Evolutionary conservation across 768 basidiomycete species (phyloP).

Genomic region (Suillus bovinus): DNA sequence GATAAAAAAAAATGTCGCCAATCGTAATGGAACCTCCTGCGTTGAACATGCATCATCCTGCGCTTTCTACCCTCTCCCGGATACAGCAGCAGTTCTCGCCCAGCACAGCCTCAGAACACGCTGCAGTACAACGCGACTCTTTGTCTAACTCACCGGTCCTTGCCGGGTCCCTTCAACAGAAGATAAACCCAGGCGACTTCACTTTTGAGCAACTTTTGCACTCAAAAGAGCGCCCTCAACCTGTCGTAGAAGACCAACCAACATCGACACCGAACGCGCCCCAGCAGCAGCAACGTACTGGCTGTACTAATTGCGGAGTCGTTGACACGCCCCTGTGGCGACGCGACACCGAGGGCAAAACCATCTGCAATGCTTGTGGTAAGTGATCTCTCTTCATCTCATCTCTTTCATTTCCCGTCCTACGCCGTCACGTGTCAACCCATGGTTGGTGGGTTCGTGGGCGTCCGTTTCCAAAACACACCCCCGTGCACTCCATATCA

Average conservation of each 20-base stretch:
- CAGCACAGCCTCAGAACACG: constrained; percentile 25
- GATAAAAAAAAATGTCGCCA: constrained; percentile 48
- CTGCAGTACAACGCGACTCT: constrained; percentile 9
- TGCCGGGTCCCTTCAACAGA: constrained; percentile 29
- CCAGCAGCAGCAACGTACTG: constrained; percentile 32
- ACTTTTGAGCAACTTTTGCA: constrained; percentile 32
- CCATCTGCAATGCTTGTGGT: constrained; percentile 92
- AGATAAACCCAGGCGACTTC: constrained; percentile 29
- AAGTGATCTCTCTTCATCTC: constrained; percentile 44
- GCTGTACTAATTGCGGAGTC: constrained; percentile 77
- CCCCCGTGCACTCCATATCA: constrained; percentile 33
- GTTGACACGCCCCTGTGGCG: constrained; percentile 82
- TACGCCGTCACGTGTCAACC: constrained; percentile 41
- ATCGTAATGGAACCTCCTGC: constrained; percentile 57
- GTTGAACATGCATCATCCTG: constrained; percentile 48
- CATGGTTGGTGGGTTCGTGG: constrained; percentile 35
- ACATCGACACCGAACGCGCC: constrained; percentile 19
- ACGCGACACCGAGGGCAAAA: constrained; percentile 76
- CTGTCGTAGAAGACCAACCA: constrained; percentile 19
- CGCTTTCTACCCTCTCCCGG: constrained; percentile 44
- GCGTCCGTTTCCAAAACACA: constrained; percentile 29
- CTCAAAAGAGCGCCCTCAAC: constrained; percentile 30
- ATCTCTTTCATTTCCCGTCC: constrained; percentile 36
- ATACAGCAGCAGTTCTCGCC: constrained; percentile 48
- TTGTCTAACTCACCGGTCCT: constrained; percentile 21